These are phyloP conservation scores for Kregervanrija pseudodelftensis DNA, from an alignment of 805 yeast species.

Conservation along the genomic window DNA sequence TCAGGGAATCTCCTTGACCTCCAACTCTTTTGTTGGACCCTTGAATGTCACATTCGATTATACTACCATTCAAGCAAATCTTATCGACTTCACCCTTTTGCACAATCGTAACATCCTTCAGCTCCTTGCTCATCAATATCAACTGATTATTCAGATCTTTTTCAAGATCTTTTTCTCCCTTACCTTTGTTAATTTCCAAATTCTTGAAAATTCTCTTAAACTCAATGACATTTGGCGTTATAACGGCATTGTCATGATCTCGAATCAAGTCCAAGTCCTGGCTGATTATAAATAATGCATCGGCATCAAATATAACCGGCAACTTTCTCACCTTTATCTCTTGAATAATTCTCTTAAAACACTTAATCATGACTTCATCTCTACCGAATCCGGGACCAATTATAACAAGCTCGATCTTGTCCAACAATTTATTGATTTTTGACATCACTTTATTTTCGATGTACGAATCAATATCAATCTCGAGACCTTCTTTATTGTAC, in stretches of 20 bases:
- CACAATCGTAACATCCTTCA: conserved; percentile 40
- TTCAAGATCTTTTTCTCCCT: too few relatives aligned
- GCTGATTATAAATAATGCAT: conserved; percentile 64
- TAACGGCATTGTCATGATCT: conserved; percentile 52
- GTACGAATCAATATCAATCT: conserved; percentile 15
- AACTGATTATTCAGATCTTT: too few relatives aligned
- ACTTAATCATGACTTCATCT: conserved; percentile 57
- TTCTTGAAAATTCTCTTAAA: conserved; percentile 60
- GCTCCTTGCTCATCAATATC: too few relatives aligned
- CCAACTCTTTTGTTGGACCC: conserved; percentile 85
- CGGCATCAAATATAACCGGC: conserved; percentile 87
- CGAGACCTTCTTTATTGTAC: conserved; percentile 15
- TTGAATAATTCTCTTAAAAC: conserved; percentile 49
- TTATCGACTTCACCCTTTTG: conserved; percentile 68
- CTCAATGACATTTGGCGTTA: conserved; percentile 90
- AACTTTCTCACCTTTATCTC: conserved; percentile 48
- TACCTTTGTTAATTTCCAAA: conserved; percentile 26
- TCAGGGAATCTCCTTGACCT: conserved; percentile 93
- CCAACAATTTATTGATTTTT: conserved; percentile 47
- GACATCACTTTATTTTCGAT: conserved; percentile 44
- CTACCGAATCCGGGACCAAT: conserved; percentile 95
- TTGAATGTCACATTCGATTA: conserved; percentile 33
- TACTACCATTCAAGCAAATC: conserved; percentile 43
- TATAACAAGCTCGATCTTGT: conserved; percentile 71
- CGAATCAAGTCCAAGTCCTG: conserved; percentile 40